Base-by-base conservation (phyloP, 768 basidiomycete genomes). In the Roridomyces roridus region DNA sequence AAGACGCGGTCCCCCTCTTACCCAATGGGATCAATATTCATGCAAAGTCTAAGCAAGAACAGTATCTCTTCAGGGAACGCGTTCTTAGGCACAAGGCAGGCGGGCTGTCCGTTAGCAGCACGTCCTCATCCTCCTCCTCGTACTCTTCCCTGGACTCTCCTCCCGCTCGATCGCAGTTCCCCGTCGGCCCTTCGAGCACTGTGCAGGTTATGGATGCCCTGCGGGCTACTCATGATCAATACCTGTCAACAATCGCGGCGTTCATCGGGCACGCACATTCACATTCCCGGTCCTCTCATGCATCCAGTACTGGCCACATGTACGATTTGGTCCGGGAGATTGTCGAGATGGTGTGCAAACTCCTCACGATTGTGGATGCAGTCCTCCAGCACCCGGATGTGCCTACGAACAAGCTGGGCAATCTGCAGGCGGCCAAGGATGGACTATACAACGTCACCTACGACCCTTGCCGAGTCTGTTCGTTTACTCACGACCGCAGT, bases 251-350 rank as follows among this genome's bases (percentile, higher is more conserved):
- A 18, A 94, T 97, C 67, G 96, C 97, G 20, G 96, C 96, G 6
- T 95, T 99, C 71, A 97, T 99, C 65, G 96, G 96, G 1, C 95
- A 98, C 68, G 92, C 94, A 1, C 96, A 98, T 66, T 92, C 92
- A 15, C 92, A 98, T 77, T 88, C 92, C 20, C 87, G 92, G 41
- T 80, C 85, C 36, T 92, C 92, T 25, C 96, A 98, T 72, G 94
- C 96, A 0, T 92, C 94, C 6, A 93, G 89, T 57, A 96, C 94
- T 15, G 96, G 93, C 1, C 91, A 94, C 63, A 81, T 98, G 72
- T 95, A 97, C 68, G 95, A 98, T 63, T 85, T 98, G 49, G 93
- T 96, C n/a, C 85, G 90, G 47, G 93, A 96, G 74, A 91, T 95
- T 43, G 91, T 98, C 47, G 94, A 96, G 71, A 88, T 90, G 76